phyloP scores from a whole-genome alignment of 371 early-diverging fungal genomes.

The Phascolomyces articulosus region DNA sequence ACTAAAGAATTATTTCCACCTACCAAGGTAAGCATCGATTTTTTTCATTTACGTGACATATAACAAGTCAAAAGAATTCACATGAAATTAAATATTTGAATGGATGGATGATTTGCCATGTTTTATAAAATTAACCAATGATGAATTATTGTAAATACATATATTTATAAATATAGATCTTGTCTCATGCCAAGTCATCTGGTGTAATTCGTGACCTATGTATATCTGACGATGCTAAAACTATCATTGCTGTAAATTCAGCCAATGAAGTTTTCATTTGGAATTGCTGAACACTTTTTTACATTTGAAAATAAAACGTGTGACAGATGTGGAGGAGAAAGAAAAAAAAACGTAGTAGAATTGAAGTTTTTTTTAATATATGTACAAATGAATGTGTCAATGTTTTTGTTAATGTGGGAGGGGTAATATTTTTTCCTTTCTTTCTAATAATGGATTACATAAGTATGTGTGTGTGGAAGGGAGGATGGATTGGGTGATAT shows the following conservation, averaged over 20 bases:
- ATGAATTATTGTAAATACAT: no score
- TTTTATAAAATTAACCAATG: no score
- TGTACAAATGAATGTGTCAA: background rate
- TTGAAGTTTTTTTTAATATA: background rate
- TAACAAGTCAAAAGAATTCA: no score
- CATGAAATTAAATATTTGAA: no score
- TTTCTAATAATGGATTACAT: conserved; percentile 2
- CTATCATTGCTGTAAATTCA: conserved; percentile 41
- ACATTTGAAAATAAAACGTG: no score
- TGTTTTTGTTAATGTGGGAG: background rate
- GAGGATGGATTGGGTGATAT: background rate
- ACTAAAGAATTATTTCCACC: conserved; percentile 36
- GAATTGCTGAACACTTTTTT: conserved; percentile 13
- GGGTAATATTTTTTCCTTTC: background rate
- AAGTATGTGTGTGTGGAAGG: background rate
- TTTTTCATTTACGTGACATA: no score
- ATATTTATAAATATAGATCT: conserved; percentile 19
- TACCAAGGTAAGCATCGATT: conserved; percentile 28
- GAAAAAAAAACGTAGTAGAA: no score
- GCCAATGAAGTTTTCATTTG: conserved; percentile 43
- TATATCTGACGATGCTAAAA: conserved; percentile 31
- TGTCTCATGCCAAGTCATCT: conserved; percentile 34
- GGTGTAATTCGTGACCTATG: conserved; percentile 42
- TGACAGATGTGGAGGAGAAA: no score
- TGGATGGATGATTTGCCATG: no score